These are phyloP conservation scores for Dioscorea alata DNA, from an alignment of 106 monocot genomes.

Conservation along the genomic window DNA sequence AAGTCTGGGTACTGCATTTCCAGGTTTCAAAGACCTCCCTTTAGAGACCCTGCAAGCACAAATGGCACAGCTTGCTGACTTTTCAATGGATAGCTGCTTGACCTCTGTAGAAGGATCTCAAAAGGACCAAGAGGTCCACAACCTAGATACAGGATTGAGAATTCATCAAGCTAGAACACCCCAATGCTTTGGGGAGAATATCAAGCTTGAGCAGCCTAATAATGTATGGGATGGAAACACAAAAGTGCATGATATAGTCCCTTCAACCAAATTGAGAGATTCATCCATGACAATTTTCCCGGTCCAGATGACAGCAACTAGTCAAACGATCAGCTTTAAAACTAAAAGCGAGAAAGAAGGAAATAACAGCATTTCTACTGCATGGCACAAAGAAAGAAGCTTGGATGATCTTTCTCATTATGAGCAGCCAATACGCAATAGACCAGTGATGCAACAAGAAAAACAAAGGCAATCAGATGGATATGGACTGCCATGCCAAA, in stretches of 20 bases:
- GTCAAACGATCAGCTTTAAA: slow-evolving; percentile 2
- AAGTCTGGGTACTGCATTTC: slow-evolving; percentile 26
- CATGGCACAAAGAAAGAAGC: slow-evolving; percentile 3
- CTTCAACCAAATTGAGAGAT: not conserved
- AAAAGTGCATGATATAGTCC: not conserved
- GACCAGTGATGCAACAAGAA: slow-evolving; percentile 5
- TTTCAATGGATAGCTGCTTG: slow-evolving; percentile 38
- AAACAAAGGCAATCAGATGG: slow-evolving; percentile 2
- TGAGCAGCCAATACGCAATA: not conserved
- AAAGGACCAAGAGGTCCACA: slow-evolving; percentile 23
- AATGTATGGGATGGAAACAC: slow-evolving; percentile 6
- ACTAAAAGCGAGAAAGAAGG: not conserved
- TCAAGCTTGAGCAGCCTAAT: not conserved
- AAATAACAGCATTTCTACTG: not conserved
- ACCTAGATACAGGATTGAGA: slow-evolving; percentile 6
- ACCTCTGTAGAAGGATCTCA: slow-evolving; percentile 25
- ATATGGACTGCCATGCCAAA: not conserved
- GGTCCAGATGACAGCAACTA: not conserved
- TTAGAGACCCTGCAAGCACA: slow-evolving; percentile 11
- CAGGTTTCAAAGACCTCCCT: slow-evolving; percentile 18
- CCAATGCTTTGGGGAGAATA: not conserved
- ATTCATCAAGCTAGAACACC: not conserved
- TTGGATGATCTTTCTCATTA: not conserved
- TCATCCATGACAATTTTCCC: not conserved
- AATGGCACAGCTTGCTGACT: slow-evolving; percentile 19